Conservation (phyloP, 805 yeast species). For the Wickerhamiella parazyma region DNA sequence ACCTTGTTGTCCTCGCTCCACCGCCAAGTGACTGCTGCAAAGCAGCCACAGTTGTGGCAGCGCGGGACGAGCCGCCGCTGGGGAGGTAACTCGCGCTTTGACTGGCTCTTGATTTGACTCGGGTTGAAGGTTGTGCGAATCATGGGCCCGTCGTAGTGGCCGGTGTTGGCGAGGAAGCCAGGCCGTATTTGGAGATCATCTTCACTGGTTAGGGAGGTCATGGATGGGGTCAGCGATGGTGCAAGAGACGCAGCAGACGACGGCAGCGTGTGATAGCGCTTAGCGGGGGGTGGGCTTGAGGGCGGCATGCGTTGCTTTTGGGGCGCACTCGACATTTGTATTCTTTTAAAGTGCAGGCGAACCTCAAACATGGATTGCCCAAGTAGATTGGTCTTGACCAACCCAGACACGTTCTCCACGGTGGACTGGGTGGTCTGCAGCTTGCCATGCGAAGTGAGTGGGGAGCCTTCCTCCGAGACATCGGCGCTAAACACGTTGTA, state of each 20-base stretch:
- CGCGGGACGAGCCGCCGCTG: constrained; percentile 3
- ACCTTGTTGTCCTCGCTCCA: constrained; percentile 10
- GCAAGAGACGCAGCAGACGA: no score
- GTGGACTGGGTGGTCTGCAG: constrained; percentile 16
- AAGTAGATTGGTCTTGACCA: constrained; percentile 5
- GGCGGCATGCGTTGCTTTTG: constrained; percentile 1
- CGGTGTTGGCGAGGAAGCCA: constrained; percentile 3
- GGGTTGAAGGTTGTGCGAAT: constrained; percentile 2
- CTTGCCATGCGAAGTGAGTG: constrained; percentile 30
- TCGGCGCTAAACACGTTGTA: constrained; percentile 30
- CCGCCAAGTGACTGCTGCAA: constrained; percentile 18
- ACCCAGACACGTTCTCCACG: constrained; percentile 7
- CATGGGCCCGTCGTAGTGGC: neutral
- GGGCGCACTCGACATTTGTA: neutral
- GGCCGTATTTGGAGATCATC: neutral
- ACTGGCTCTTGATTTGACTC: neutral
- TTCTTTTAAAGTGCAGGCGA: constrained; percentile 5
- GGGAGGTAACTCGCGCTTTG: neutral
- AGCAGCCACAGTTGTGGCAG: constrained; percentile 19
- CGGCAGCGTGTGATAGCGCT: constrained; percentile 4
- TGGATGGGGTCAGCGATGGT: no score
- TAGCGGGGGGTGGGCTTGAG: constrained; percentile 1
- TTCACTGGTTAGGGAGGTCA: neutral
- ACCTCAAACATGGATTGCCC: constrained; percentile 8
- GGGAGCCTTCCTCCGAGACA: constrained; percentile 27